Percentiles rank a stretch among this genome's conserved stretches.
phyloP scores from a whole-genome alignment of 345 rosid species.

The Rhodamnia argentea region DNA sequence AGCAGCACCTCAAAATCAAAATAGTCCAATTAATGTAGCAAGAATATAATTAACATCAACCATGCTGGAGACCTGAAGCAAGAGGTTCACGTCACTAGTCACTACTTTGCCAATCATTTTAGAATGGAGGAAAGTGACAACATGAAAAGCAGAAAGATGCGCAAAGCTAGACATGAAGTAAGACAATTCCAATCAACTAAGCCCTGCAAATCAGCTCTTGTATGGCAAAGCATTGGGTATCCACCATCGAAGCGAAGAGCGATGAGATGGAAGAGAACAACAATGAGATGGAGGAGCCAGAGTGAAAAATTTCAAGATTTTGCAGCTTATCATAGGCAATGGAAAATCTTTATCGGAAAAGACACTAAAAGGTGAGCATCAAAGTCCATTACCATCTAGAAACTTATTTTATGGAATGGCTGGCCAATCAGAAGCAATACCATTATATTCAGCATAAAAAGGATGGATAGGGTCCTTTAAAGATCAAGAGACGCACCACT shows the following conservation, averaged over 20 bases:
- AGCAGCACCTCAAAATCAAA: background rate
- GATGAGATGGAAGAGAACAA: background rate
- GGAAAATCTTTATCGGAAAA: background rate
- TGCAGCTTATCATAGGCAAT: background rate
- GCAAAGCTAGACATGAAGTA: background rate
- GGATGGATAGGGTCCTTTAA: background rate
- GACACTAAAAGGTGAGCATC: background rate
- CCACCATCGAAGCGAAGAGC: background rate
- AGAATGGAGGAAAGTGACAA: background rate
- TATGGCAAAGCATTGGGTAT: background rate
- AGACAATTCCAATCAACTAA: background rate
- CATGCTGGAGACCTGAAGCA: background rate
- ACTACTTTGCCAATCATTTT: background rate
- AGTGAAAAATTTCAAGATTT: accelerated
- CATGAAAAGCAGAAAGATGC: background rate
- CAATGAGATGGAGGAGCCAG: background rate
- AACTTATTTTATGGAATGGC: background rate
- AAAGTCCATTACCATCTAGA: background rate
- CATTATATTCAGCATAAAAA: background rate
- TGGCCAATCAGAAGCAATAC: background rate
- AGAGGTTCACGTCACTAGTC: background rate
- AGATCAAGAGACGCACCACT: constrained; percentile 25
- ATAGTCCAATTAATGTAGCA: background rate
- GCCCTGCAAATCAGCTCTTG: background rate
- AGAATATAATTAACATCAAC: background rate